Conservation (phyloP, 2,329 filamentous ascomycete species). For the Ophiocordyceps unilateralis region DNA sequence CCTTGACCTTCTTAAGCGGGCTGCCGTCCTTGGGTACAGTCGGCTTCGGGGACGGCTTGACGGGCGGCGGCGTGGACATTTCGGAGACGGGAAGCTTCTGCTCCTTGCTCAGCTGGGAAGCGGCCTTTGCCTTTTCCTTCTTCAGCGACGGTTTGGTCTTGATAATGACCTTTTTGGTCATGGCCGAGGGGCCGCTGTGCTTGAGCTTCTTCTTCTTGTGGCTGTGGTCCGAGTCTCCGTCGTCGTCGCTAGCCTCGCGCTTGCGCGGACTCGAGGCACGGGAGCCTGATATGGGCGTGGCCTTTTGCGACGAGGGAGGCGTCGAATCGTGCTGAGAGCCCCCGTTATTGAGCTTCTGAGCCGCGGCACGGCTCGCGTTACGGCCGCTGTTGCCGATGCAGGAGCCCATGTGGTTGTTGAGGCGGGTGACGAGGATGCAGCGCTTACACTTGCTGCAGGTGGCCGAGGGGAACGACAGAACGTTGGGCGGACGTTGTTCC, state of each 20-base stretch:
- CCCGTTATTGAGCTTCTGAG: slow-evolving; percentile 45
- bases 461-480: slow-evolving; percentile 46
- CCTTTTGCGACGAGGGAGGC: slow-evolving; percentile 45
- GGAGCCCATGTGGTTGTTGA: slow-evolving; percentile 53
- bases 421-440: slow-evolving; percentile 44
- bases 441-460: slow-evolving; percentile 52
- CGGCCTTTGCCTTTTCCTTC: slow-evolving; percentile 37
- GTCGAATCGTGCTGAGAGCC: slow-evolving; percentile 37
- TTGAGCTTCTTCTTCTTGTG: slow-evolving; percentile 44
- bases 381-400: slow-evolving; percentile 50
- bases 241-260: slow-evolving; percentile 38
- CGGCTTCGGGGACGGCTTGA: slow-evolving; percentile 13
- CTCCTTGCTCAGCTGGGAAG: slow-evolving; percentile 32
- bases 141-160: slow-evolving; percentile 33
- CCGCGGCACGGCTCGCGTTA: slow-evolving; percentile 43
- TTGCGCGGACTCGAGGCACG: slow-evolving; percentile 38
- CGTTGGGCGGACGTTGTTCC: slow-evolving; percentile 41
- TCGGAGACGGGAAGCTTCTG: slow-evolving; percentile 20
- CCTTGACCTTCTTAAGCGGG: slow-evolving; percentile 25
- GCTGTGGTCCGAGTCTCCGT: slow-evolving; percentile 31
- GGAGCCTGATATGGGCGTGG: slow-evolving; percentile 38
- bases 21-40: slow-evolving; percentile 17
- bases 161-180: slow-evolving; percentile 36
- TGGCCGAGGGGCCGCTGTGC: slow-evolving; percentile 11
- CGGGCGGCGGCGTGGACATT: slow-evolving; percentile 7